phyloP scores from a whole-genome alignment of 2,329 filamentous ascomycete genomes.

The Didymella glomerata region DNA sequence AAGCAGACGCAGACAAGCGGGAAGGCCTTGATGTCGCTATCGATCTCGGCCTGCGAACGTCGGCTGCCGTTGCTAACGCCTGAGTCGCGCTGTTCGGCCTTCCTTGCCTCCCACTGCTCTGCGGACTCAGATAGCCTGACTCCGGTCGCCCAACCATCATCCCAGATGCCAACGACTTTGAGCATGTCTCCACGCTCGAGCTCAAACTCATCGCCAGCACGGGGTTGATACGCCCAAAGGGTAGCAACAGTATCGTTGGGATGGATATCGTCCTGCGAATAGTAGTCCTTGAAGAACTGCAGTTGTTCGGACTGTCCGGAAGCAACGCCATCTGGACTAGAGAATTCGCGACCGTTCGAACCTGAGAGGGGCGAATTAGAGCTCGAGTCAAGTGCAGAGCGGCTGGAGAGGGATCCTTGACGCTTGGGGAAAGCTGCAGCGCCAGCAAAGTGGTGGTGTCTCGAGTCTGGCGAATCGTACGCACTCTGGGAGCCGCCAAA shows the following conservation, averaged over 20 bases:
- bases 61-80: conserved; percentile 83
- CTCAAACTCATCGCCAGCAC: conserved; percentile 90
- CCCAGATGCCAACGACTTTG: conserved; percentile 98
- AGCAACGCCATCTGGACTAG: conserved; percentile 81
- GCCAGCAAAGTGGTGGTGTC: conserved; percentile 52
- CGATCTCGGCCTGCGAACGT: conserved; percentile 42
- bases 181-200: conserved; percentile 97
- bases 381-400: conserved; percentile 73
- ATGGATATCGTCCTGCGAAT: conserved; percentile 95
- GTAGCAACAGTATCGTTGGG: conserved; percentile 89
- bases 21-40: conserved; percentile 95
- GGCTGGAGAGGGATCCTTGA: conserved; percentile 88
- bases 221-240: conserved; percentile 95
- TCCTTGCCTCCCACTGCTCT: conserved; percentile 85
- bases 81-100: conserved; percentile 85
- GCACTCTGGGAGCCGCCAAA: conserved; percentile 36
- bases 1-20: conserved; percentile 95
- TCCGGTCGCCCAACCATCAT: conserved; percentile 98
- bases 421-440: conserved; percentile 67
- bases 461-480: conserved; percentile 73
- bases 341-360: conserved; percentile 69
- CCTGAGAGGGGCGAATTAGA: conserved; percentile 74
- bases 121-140: conserved; percentile 81
- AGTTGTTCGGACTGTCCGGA: conserved; percentile 96
- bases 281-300: conserved; percentile 98